Conservation (phyloP, 2,329 filamentous ascomycete genomes). For the Trichoderma oligosporum region DNA sequence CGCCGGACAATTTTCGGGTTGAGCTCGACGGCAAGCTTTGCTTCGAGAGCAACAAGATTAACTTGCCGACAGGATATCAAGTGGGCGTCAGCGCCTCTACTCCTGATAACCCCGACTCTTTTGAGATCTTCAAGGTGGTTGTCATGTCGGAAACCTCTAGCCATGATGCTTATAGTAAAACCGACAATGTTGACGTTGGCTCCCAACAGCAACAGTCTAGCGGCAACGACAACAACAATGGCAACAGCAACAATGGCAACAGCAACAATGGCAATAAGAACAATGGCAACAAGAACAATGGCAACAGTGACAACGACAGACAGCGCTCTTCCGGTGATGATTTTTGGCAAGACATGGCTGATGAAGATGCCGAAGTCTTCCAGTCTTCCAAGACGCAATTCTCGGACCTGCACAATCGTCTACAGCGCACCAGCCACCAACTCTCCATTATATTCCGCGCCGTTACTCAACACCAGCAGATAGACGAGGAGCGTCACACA, state of each 20-base stretch:
- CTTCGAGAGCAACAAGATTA: conserved; percentile 78
- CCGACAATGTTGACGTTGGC: not conserved
- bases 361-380: conserved; percentile 46
- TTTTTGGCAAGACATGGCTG: conserved; percentile 42
- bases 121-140: conserved; percentile 85
- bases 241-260: conserved; percentile 38
- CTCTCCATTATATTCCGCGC: conserved; percentile 59
- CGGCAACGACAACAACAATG: conserved; percentile 32
- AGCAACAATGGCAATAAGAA: conserved; percentile 46
- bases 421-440: conserved; percentile 70
- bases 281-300: conserved; percentile 29
- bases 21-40: conserved; percentile 75
- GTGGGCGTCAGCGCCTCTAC: conserved; percentile 86
- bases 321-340: conserved; percentile 31
- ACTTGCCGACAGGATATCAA: conserved; percentile 73
- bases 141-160: conserved; percentile 56
- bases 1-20: conserved; percentile 65
- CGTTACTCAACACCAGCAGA: conserved; percentile 47
- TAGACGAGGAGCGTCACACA: conserved; percentile 54
- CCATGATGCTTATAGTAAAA: conserved; percentile 17
- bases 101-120: conserved; percentile 88
- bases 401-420: conserved; percentile 75
- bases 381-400: conserved; percentile 62
- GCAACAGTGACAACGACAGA: conserved; percentile 40
- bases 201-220: conserved; percentile 21